Evolutionary conservation across 2,329 filamentous ascomycete genomes (phyloP).

Genomic region (Chaetothyriales sp.): DNA sequence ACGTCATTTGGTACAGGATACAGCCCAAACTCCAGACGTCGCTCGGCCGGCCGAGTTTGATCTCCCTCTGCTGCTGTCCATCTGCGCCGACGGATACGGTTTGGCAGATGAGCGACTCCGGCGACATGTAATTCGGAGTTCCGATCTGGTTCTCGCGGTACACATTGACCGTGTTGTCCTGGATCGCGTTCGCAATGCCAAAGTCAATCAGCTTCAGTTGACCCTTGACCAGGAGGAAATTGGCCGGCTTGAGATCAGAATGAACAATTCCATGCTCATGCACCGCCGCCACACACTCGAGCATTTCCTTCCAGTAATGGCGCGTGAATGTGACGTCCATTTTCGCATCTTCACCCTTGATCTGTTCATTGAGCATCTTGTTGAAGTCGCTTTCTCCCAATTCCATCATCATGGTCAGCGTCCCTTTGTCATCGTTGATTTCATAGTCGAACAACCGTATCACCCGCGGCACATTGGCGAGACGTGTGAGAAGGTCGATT

Average conservation of each 20-base stretch:
- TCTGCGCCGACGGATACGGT: conserved; percentile 46
- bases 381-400: conserved; percentile 89
- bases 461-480: conserved; percentile 75
- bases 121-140: conserved; percentile 97
- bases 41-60: conserved; percentile 90
- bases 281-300: conserved; percentile 81
- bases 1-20: conserved; percentile 95
- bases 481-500: conserved; percentile 72
- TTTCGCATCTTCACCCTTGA: conserved; percentile 55
- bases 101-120: conserved; percentile 78
- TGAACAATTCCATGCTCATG: conserved; percentile 88
- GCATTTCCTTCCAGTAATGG: conserved; percentile 99
- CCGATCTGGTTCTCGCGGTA: conserved; percentile 91
- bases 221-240: conserved; percentile 85
- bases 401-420: conserved; percentile 88
- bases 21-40: conserved; percentile 95
- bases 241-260: conserved; percentile 90
- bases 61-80: conserved; percentile 47
- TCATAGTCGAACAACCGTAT: conserved; percentile 86
- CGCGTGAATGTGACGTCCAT: conserved; percentile 84
- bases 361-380: conserved; percentile 59
- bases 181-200: conserved; percentile 93
- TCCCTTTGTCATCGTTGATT: conserved; percentile 79
- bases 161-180: conserved; percentile 93
- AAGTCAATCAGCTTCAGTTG: conserved; percentile 94